A percentile compares a stretch with the other conserved stretches of the same genome.
Evolutionary conservation across 2,329 filamentous ascomycete genomes (phyloP).

Genomic region (Ascochyta koolunga): DNA sequence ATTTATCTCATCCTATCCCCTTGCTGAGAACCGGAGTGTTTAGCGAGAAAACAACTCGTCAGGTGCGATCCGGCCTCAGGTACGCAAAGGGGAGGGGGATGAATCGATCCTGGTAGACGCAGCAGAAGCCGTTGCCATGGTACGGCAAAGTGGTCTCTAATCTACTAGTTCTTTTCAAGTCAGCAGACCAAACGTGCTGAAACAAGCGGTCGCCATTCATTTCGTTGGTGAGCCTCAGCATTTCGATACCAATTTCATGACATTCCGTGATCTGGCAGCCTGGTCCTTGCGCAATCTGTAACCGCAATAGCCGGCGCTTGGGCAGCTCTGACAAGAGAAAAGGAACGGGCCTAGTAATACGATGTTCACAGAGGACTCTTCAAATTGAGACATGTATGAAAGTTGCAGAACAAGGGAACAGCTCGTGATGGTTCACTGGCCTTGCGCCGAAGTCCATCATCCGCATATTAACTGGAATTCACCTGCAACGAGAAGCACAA

Average conservation of each 20-base stretch:
- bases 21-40: conserved; percentile 4
- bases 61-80: not conserved
- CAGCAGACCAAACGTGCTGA: not conserved
- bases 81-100: not conserved
- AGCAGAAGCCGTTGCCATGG: too few species aligned
- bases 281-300: not conserved
- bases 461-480: not conserved
- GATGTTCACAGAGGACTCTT: not conserved
- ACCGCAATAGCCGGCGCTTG: not conserved
- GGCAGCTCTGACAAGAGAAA: not conserved
- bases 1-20: not conserved
- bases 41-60: not conserved
- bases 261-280: not conserved
- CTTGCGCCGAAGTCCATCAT: not conserved
- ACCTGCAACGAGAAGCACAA: not conserved
- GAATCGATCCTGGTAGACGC: not conserved
- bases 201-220: not conserved
- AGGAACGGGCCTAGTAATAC: not conserved
- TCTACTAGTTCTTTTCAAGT: not conserved
- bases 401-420: not conserved
- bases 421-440: not conserved
- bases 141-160: not conserved
- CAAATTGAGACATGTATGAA: not conserved
- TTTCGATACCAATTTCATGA: not conserved
- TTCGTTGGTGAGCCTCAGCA: not conserved